phyloP scores from a whole-genome alignment of 306 rosid genomes.

The Medicago arabica region DNA sequence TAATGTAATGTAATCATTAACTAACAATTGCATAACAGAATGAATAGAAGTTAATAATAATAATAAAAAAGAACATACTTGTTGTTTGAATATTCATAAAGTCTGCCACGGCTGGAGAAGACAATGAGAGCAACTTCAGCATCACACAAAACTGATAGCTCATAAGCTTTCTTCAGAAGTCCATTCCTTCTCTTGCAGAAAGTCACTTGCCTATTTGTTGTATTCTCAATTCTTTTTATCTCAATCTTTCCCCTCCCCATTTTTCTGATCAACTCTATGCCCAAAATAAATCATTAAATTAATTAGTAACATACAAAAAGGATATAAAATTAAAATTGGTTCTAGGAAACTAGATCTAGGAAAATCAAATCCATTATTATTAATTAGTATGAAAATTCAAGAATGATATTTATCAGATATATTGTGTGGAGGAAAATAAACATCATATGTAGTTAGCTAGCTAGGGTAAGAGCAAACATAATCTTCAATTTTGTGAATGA shows the following conservation, averaged over 20 bases:
- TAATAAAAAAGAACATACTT: constrained; percentile 45
- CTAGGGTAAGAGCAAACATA: constrained; percentile 23
- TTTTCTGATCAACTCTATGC: not conserved
- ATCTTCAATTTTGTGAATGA: not conserved
- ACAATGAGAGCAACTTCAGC: constrained; percentile 90
- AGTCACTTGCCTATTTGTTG: constrained; percentile 88
- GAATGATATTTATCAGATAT: not conserved
- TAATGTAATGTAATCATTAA: not conserved
- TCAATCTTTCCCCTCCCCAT: constrained; percentile 98
- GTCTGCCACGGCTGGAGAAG: constrained; percentile 93
- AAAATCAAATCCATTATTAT: not conserved
- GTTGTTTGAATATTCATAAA: constrained; percentile 87
- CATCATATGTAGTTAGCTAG: not conserved
- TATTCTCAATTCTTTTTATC: constrained; percentile 94
- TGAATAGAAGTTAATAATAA: not conserved
- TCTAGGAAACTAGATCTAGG: constrained; percentile 6
- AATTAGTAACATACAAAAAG: not conserved
- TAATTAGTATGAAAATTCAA: not conserved
- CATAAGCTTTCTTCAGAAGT: constrained; percentile 89
- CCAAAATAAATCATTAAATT: not conserved
- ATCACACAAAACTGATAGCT: constrained; percentile 90
- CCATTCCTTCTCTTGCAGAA: constrained; percentile 98
- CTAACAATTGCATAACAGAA: not conserved
- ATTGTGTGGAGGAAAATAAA: not conserved
- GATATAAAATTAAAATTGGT: not conserved